A percentile compares a stretch with the other conserved stretches of the same genome.
Conservation (phyloP, 495 filamentous ascomycete species). For the Cercophora sp. region DNA sequence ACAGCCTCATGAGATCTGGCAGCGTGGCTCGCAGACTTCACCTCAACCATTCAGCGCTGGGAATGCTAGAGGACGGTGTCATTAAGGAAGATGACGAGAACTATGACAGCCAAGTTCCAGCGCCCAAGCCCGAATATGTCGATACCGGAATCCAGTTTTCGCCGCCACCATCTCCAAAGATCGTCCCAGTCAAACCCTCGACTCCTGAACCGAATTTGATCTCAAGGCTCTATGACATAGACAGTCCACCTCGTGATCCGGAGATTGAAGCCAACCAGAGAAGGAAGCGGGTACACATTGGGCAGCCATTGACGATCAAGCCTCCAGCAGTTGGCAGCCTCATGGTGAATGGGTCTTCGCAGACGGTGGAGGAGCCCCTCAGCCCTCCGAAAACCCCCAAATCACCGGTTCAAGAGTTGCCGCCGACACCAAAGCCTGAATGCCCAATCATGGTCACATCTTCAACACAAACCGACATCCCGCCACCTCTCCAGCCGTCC, state of each 20-base stretch:
- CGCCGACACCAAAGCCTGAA: slow-evolving; percentile 24
- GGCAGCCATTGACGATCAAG: slow-evolving; percentile 39
- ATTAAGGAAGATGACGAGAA: slow-evolving; percentile 49
- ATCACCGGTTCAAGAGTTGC: slow-evolving; percentile 35
- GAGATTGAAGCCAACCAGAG: slow-evolving; percentile 70
- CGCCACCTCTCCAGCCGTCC: slow-evolving; percentile 26
- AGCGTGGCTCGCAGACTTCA: slow-evolving; percentile 46
- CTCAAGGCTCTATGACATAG: slow-evolving; percentile 34
- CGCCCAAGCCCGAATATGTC: slow-evolving; percentile 46
- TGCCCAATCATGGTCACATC: slow-evolving; percentile 35
- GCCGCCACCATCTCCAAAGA: slow-evolving; percentile 68
- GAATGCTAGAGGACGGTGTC: slow-evolving; percentile 45
- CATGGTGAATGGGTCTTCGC: slow-evolving; percentile 69
- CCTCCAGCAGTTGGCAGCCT: slow-evolving; percentile 26
- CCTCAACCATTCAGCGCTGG: slow-evolving; percentile 45
- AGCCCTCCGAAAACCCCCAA: slow-evolving; percentile 69
- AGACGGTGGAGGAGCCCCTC: slow-evolving; percentile 63
- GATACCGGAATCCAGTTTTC: slow-evolving; percentile 80
- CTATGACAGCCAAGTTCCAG: slow-evolving; percentile 15
- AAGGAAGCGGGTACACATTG: slow-evolving; percentile 57
- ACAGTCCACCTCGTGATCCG: slow-evolving; percentile 44
- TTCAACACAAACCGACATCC: slow-evolving; percentile 66
- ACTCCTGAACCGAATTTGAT: slow-evolving; percentile 34
- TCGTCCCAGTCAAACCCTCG: slow-evolving; percentile 38
- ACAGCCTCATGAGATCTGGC: slow-evolving; percentile 46